Evolutionary conservation across 2,329 filamentous ascomycete species (phyloP).

Genomic region (Aspergillus chevalieri): DNA sequence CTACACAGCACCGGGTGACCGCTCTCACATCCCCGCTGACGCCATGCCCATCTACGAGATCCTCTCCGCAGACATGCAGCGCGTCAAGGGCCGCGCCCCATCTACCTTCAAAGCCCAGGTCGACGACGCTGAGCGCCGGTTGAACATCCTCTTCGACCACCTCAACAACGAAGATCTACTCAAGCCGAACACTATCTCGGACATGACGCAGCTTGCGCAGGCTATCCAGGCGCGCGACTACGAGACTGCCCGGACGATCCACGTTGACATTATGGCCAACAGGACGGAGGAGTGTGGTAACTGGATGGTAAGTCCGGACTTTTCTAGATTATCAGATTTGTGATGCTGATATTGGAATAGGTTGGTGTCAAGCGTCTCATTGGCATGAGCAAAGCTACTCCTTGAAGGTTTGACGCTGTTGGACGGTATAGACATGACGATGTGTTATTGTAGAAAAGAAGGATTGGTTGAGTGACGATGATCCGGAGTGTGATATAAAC

Average conservation of each 20-base stretch:
- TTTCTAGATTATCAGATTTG: neutral
- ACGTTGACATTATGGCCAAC: slow-evolving; percentile 69
- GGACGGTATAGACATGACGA: neutral
- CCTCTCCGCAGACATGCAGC: slow-evolving; percentile 76
- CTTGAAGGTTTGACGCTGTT: slow-evolving; percentile 34
- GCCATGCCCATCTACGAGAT: slow-evolving; percentile 77
- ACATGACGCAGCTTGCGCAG: slow-evolving; percentile 49
- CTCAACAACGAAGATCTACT: slow-evolving; percentile 92
- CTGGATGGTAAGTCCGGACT: slow-evolving; percentile 66
- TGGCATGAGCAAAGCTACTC: slow-evolving; percentile 72
- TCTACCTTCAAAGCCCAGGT: slow-evolving; percentile 83
- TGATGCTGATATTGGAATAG: slow-evolving; percentile 33
- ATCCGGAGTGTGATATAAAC: neutral
- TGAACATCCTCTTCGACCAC: slow-evolving; percentile 92
- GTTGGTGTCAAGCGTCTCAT: slow-evolving; percentile 71
- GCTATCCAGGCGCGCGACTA: slow-evolving; percentile 66
- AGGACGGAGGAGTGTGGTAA: slow-evolving; percentile 75
- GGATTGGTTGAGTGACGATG: too few relatives aligned
- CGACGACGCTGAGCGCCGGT: slow-evolving; percentile 85
- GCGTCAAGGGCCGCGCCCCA: slow-evolving; percentile 79
- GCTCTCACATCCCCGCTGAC: slow-evolving; percentile 74
- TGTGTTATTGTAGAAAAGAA: neutral
- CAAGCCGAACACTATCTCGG: slow-evolving; percentile 60
- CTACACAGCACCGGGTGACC: slow-evolving; percentile 61
- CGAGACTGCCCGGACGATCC: slow-evolving; percentile 59